A percentile compares a stretch with the other conserved stretches of the same genome.
Evolutionary conservation across 345 rosid genomes (phyloP).

Genomic region (Brassica juncea): DNA sequence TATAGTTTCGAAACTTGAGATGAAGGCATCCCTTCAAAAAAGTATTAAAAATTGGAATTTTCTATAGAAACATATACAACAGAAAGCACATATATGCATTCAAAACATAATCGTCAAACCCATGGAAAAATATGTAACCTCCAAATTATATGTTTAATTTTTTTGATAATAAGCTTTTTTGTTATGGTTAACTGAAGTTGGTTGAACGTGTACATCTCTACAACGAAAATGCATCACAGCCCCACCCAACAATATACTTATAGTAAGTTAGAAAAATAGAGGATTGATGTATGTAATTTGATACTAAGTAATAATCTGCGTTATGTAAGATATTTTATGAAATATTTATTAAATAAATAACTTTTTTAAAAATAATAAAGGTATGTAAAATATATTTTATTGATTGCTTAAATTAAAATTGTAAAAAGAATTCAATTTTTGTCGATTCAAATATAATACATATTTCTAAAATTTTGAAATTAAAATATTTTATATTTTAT

Average conservation of each 20-base stretch:
- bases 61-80: background rate
- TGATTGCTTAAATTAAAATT: too few species aligned
- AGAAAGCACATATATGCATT: background rate
- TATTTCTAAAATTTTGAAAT: too few species aligned
- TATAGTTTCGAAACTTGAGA: background rate
- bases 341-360: too few species aligned
- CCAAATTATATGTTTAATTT: background rate
- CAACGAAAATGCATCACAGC: background rate
- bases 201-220: background rate
- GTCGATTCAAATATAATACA: too few species aligned
- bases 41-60: background rate
- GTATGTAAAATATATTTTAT: too few species aligned
- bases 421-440: too few species aligned
- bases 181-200: background rate
- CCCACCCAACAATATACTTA: background rate
- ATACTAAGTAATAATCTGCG: too few species aligned
- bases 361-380: too few species aligned
- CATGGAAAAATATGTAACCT: background rate
- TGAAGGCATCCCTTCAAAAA: background rate
- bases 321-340: too few species aligned
- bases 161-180: background rate
- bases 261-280: background rate
- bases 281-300: background rate
- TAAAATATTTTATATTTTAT: too few species aligned
- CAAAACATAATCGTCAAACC: background rate